These are phyloP conservation scores for Volutella citrinella DNA, from an alignment of 2,329 filamentous ascomycete genomes.

Conservation along the genomic window DNA sequence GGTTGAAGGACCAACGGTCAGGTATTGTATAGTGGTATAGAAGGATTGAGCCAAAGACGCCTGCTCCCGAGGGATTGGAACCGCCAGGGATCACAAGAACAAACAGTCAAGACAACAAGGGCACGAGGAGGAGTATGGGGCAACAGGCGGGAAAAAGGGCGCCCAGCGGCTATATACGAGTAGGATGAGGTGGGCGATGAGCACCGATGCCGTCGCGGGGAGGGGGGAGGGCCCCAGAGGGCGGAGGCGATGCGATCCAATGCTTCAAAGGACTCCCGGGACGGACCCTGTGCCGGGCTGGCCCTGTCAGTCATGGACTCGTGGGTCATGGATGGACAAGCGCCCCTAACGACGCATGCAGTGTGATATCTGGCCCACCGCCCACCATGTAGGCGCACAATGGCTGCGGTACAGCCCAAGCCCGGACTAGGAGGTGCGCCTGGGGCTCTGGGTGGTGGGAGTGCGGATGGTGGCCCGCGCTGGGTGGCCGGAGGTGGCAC, in stretches of 20 bases:
- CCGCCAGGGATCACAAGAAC: conserved; percentile 20
- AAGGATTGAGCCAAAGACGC: conserved; percentile 12
- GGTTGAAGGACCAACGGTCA: conserved; percentile 20
- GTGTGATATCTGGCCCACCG: conserved; percentile 25
- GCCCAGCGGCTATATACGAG: conserved; percentile 27
- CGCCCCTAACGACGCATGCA: conserved; percentile 29
- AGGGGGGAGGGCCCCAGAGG: no score
- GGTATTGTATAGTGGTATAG: conserved; percentile 14
- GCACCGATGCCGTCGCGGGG: conserved; percentile 12
- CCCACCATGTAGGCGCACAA: conserved; percentile 19
- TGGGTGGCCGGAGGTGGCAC: conserved; percentile 14
- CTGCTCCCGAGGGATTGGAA: conserved; percentile 21
- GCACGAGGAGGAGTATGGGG: no score
- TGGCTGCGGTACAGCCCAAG: conserved; percentile 11
- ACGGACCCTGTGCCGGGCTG: conserved; percentile 9
- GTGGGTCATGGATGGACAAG: no score
- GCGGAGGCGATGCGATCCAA: no score
- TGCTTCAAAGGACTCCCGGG: no score
- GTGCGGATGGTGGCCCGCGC: conserved; percentile 4
- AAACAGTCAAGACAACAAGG: conserved; percentile 14
- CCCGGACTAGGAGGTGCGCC: no score
- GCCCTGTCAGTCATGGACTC: no score
- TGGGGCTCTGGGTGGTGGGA: conserved; percentile 11
- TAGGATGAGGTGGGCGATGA: conserved; percentile 12
- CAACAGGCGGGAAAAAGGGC: no score